These are phyloP conservation scores for Phytopythium cucurbitacearum DNA, from an alignment of 352 stramenopile genomes.

Conservation along the genomic window DNA sequence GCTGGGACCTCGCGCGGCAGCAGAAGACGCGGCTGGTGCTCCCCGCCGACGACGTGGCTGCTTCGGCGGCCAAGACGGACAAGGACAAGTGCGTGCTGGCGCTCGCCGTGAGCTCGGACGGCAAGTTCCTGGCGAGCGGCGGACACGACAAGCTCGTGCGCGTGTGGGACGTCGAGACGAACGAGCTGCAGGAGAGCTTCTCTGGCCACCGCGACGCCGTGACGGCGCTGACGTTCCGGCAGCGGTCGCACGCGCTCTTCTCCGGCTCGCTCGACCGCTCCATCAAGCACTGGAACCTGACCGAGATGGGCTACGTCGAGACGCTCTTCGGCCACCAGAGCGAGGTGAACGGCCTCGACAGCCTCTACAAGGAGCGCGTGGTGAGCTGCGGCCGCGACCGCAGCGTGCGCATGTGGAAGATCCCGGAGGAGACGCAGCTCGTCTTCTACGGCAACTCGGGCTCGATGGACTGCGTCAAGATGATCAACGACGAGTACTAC, in stretches of 20 bases:
- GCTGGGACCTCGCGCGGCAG: slow-evolving; percentile 84
- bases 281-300: slow-evolving; percentile 95
- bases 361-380: slow-evolving; percentile 87
- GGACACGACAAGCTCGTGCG: slow-evolving; percentile 90
- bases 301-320: slow-evolving; percentile 94
- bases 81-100: slow-evolving; percentile 82
- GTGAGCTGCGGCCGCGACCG: slow-evolving; percentile 89
- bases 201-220: slow-evolving; percentile 88
- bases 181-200: slow-evolving; percentile 85
- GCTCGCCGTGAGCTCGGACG: slow-evolving; percentile 87
- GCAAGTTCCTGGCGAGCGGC: slow-evolving; percentile 89
- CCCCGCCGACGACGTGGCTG: slow-evolving; percentile 53
- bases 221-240: slow-evolving; percentile 82
- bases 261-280: slow-evolving; percentile 90
- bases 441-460: slow-evolving; percentile 90
- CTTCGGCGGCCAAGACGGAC: slow-evolving; percentile 48
- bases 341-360: slow-evolving; percentile 89
- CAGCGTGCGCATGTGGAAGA: slow-evolving; percentile 94
- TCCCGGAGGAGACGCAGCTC: slow-evolving; percentile 92
- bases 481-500: slow-evolving; percentile 92
- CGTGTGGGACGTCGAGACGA: slow-evolving; percentile 82
- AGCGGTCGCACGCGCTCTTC: slow-evolving; percentile 89
- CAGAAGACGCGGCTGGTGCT: slow-evolving; percentile 66
- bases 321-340: slow-evolving; percentile 93
- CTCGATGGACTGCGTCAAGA: slow-evolving; percentile 90